These are phyloP conservation scores for Leccinum rimulosum DNA, from an alignment of 768 basidiomycete species.

Conservation along the genomic window DNA sequence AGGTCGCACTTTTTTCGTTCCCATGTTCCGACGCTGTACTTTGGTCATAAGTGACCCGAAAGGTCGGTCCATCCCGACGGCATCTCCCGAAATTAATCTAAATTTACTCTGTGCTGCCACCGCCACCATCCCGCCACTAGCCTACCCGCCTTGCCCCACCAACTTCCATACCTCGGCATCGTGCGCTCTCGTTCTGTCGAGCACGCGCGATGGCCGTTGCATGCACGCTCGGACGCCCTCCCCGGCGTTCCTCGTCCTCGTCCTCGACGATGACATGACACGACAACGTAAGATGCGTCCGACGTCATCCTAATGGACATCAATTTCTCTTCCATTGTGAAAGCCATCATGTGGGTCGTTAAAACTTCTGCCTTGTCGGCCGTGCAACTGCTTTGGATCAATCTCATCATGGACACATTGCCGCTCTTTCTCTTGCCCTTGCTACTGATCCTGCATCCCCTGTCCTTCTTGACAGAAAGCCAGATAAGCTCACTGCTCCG, in stretches of 20 bases:
- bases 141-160: too few relatives aligned
- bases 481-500: conserved; percentile 85
- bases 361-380: conserved; percentile 90
- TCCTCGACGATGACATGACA: conserved; percentile 47
- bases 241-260: too few relatives aligned
- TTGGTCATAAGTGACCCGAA: too few relatives aligned
- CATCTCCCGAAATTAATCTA: too few relatives aligned
- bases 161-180: too few relatives aligned
- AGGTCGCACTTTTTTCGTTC: too few relatives aligned
- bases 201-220: conserved; percentile 66
- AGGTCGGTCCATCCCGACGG: too few relatives aligned
- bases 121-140: too few relatives aligned
- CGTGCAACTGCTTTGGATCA: conserved; percentile 97
- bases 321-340: conserved; percentile 93
- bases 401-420: conserved; percentile 98
- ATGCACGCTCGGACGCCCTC: too few relatives aligned
- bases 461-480: conserved; percentile 79
- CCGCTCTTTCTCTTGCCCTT: conserved; percentile 76
- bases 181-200: too few relatives aligned
- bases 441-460: conserved; percentile 94
- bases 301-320: conserved; percentile 99
- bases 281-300: conserved; percentile 72
- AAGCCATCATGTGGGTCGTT: conserved; percentile 98
- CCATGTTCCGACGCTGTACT: conserved; percentile 50
- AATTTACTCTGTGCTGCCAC: too few relatives aligned